Conservation (phyloP, 768 basidiomycete genomes). For the Artomyces pyxidatus region DNA sequence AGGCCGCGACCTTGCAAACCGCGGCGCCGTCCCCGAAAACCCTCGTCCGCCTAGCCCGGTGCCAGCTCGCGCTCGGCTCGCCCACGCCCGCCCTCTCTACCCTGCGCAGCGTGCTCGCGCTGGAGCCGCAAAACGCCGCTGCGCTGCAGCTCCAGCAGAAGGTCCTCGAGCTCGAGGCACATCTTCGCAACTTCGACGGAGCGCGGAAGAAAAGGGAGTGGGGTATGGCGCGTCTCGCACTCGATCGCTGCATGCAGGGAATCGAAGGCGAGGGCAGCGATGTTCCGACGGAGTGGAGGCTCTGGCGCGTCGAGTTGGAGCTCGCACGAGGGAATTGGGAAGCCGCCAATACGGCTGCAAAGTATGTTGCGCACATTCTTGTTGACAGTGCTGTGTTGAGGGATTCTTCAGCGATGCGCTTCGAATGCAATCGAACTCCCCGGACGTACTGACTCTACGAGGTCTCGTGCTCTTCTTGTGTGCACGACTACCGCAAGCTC, state of each 20-base stretch:
- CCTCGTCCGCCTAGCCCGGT: constrained; percentile 72
- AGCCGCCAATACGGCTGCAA: constrained; percentile 63
- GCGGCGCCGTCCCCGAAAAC: constrained; percentile 61
- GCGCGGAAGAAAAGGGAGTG: constrained; percentile 59
- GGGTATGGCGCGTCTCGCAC: constrained; percentile 68
- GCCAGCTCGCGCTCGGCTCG: constrained; percentile 74
- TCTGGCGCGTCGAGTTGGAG: constrained; percentile 74
- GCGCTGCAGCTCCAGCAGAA: constrained; percentile 56
- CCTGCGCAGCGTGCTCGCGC: constrained; percentile 47
- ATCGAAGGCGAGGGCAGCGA: constrained; percentile 72
- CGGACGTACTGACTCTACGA: constrained; percentile 71
- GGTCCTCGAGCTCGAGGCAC: constrained; percentile 52
- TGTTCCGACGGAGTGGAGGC: constrained; percentile 71
- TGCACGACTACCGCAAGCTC: constrained; percentile 61
- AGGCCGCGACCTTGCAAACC: constrained; percentile 59
- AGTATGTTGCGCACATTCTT: constrained; percentile 38
- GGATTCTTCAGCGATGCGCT: constrained; percentile 56
- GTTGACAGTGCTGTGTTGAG: neutral
- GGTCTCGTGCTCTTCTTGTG: constrained; percentile 73
- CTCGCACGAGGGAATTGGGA: constrained; percentile 66
- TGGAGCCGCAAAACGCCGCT: constrained; percentile 55
- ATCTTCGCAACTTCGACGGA: constrained; percentile 54
- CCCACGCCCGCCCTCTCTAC: constrained; percentile 60
- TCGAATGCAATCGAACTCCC: constrained; percentile 62
- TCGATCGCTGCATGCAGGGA: constrained; percentile 68